Evolutionary conservation across 805 yeast species (phyloP), one percentile per base, ranked within the genome.

Genomic region (Monosporozyma aquatica): DNA sequence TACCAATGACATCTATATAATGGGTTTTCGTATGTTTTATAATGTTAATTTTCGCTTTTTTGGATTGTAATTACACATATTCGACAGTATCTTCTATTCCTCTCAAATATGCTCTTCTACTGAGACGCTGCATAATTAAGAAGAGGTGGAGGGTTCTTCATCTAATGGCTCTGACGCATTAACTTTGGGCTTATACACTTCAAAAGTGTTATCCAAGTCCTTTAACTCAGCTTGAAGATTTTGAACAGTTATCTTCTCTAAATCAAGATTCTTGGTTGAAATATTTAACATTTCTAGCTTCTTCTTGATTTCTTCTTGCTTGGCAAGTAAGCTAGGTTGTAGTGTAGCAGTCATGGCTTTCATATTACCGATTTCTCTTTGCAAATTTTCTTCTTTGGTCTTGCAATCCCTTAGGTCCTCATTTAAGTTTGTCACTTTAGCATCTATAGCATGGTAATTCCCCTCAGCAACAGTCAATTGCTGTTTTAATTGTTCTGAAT

Each of bases 391-490:
- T 49, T 82, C 84, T 49, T 75, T 75, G 53, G 75, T 74, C 61
- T 83, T 85, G 13, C 80, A 72, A 38, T 74, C 76, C 41, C 80
- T 85, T 37, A 80, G 66, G n/a, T 73, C 71, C 5, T 70, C 59
- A 52, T 82, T 82, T 40, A 80, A 65, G 32, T 72, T 74, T 48
- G 77, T 76, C 47, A 82, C 67, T 48, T 81, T 78, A 0, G 77
- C 60, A 44, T 84, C 84, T 37, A 78, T 71, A 5, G 83, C 77
- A 58, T 84, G 82, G 52, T 75, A 74, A 51, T 76, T 82, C 11
- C 94, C 95, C 59, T 87, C 95, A 2, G 85, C 74, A 30, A 83
- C 71, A 0, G 87, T 75, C 1, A 85, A 68, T 52, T 86, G 87
- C 41, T 85, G 76, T 49, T 81, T 69, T 49, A 87, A 66, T 28